A percentile compares a stretch with the other conserved stretches of the same genome.
Conservation (phyloP, 192 early-diverging fungal species). For the Linnemannia exigua region DNA sequence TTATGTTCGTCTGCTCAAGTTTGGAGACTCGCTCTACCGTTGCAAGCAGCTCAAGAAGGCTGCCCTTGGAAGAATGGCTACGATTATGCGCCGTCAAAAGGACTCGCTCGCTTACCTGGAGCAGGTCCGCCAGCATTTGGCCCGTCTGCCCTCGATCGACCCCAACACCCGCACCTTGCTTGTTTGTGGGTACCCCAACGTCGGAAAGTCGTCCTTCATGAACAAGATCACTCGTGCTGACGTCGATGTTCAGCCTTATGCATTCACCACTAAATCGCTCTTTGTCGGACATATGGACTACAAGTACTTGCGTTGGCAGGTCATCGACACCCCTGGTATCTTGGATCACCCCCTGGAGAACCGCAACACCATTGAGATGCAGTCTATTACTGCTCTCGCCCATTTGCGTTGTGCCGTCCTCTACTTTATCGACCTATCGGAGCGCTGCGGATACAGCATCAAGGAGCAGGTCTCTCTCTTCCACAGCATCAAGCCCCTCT, state of each 20-base stretch:
- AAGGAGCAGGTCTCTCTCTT: slow-evolving; percentile 79
- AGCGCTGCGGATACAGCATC: slow-evolving; percentile 98
- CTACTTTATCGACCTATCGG: slow-evolving; percentile 98
- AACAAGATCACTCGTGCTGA: slow-evolving; percentile 99
- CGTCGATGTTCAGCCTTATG: slow-evolving; percentile 99
- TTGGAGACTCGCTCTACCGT: slow-evolving; percentile 98
- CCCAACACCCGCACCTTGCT: slow-evolving; percentile 99
- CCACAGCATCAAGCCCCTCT: slow-evolving; percentile 97
- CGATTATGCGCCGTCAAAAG: slow-evolving; percentile 99
- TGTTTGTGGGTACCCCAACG: slow-evolving; percentile 99
- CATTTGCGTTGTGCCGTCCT: slow-evolving; percentile 96
- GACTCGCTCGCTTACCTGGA: slow-evolving; percentile 97
- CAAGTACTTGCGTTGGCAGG: slow-evolving; percentile 99
- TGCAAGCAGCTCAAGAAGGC: slow-evolving; percentile 99
- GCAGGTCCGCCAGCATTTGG: slow-evolving; percentile 99
- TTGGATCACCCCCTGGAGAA: slow-evolving; percentile 99
- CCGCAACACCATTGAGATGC: slow-evolving; percentile 99
- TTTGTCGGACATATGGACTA: slow-evolving; percentile 99
- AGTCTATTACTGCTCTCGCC: slow-evolving; percentile 99
- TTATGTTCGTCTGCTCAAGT: slow-evolving; percentile 97
- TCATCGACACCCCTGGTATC: slow-evolving; percentile 99
- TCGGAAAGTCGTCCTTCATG: slow-evolving; percentile 98
- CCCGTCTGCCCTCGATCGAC: slow-evolving; percentile 98
- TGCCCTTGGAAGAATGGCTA: slow-evolving; percentile 98
- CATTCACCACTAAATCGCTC: slow-evolving; percentile 99